Conservation (phyloP, 1,284 basidiomycete genomes). For the Ustilago shanxiensis region DNA sequence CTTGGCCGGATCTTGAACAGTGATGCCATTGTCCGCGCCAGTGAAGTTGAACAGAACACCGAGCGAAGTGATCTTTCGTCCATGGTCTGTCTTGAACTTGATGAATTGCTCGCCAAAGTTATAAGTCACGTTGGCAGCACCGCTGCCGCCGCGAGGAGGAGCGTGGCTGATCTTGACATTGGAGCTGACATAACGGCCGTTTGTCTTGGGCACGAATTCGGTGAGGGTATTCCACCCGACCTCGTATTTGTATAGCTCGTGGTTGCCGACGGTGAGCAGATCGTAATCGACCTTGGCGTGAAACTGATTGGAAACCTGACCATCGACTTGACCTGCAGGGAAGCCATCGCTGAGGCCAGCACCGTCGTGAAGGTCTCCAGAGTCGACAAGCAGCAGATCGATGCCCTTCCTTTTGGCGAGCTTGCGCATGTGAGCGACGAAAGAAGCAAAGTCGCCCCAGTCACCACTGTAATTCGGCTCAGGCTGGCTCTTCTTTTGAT, state of each 20-base stretch:
- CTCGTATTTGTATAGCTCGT: slow-evolving; percentile 84
- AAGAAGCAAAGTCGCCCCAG: slow-evolving; percentile 68
- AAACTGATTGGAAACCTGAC: slow-evolving; percentile 62
- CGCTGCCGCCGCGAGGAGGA: slow-evolving; percentile 16
- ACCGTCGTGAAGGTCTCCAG: slow-evolving; percentile 66
- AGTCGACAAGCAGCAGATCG: slow-evolving; percentile 67
- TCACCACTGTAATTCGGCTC: slow-evolving; percentile 67
- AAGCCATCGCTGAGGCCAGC: slow-evolving; percentile 65
- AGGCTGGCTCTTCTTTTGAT: slow-evolving; percentile 63
- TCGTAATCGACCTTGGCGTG: slow-evolving; percentile 83
- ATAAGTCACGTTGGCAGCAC: slow-evolving; percentile 32
- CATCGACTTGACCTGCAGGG: slow-evolving; percentile 51
- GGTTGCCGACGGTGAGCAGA: slow-evolving; percentile 86
- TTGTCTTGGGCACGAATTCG: slow-evolving; percentile 77
- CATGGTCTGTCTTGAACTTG: slow-evolving; percentile 54
- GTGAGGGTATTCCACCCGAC: slow-evolving; percentile 82
- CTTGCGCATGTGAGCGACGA: slow-evolving; percentile 62
- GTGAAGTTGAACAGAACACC: slow-evolving; percentile 65
- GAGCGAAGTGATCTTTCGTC: slow-evolving; percentile 42
- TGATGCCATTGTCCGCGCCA: slow-evolving; percentile 57
- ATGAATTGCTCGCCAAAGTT: slow-evolving; percentile 55
- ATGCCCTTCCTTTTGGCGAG: slow-evolving; percentile 59
- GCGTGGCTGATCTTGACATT: slow-evolving; percentile 60
- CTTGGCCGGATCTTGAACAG: slow-evolving; percentile 54
- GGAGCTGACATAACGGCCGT: slow-evolving; percentile 56